Evolutionary conservation across 805 yeast species (phyloP).

Genomic region (Yarrowia sp.): DNA sequence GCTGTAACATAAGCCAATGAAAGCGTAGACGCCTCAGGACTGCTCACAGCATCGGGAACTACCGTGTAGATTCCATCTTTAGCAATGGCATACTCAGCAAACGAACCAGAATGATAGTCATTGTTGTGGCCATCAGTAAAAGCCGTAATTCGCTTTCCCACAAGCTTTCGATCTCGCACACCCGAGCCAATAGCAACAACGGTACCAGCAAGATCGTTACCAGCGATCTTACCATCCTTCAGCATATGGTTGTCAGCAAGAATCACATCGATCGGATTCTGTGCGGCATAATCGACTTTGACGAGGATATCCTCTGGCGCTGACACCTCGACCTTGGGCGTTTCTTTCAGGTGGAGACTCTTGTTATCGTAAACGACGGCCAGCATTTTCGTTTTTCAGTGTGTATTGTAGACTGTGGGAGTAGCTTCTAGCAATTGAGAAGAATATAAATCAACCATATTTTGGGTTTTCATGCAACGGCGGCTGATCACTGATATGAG

Average conservation of each 20-base stretch:
- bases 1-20: constrained; percentile 11
- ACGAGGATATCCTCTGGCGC: background rate
- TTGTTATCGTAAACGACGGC: background rate
- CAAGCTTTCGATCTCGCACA: background rate
- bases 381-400: background rate
- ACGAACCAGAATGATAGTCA: background rate
- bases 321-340: background rate
- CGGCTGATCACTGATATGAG: background rate
- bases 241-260: background rate
- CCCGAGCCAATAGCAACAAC: background rate
- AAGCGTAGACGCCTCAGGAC: background rate
- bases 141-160: constrained; percentile 12
- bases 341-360: background rate
- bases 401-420: background rate
- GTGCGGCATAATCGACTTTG: constrained; percentile 18
- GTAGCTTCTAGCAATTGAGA: background rate
- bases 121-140: constrained; percentile 9
- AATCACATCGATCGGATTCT: constrained; percentile 16
- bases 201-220: background rate
- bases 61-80: constrained; percentile 7
- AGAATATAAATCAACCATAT: too few species aligned
- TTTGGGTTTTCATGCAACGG: background rate
- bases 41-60: background rate
- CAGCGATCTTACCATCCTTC: background rate
- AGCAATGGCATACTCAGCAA: constrained; percentile 12